phyloP scores from a whole-genome alignment of 768 basidiomycete genomes.

The Termitomyces sp. region DNA sequence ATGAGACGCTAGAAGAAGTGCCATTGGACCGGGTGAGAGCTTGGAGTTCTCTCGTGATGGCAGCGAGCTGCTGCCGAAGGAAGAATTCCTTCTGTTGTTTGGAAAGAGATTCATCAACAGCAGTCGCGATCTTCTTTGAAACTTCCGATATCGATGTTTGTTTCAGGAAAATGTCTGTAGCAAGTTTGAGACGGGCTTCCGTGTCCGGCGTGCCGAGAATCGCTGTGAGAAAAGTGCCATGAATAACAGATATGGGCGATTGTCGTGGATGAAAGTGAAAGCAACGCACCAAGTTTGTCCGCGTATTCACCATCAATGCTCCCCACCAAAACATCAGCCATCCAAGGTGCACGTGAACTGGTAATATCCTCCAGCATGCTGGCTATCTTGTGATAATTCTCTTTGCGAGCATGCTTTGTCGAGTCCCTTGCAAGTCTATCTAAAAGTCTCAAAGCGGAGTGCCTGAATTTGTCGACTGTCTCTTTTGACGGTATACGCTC shows the following conservation, averaged over 20 bases:
- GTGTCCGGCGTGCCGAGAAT: constrained; percentile 56
- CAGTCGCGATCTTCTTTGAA: constrained; percentile 71
- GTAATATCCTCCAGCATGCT: constrained; percentile 70
- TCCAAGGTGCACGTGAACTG: constrained; percentile 57
- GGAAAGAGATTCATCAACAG: constrained; percentile 78
- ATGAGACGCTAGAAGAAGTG: constrained; percentile 12
- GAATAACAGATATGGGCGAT: not conserved
- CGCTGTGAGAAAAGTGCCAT: constrained; percentile 27
- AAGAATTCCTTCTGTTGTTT: constrained; percentile 88
- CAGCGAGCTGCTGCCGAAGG: constrained; percentile 76
- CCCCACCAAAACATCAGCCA: constrained; percentile 72
- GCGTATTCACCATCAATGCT: constrained; percentile 57
- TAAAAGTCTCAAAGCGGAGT: constrained; percentile 57
- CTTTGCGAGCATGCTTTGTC: constrained; percentile 45
- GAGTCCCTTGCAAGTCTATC: constrained; percentile 55
- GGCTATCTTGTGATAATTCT: constrained; percentile 64
- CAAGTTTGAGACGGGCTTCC: constrained; percentile 57
- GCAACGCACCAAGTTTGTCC: constrained; percentile 62
- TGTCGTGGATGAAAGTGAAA: not conserved
- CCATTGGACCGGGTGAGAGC: constrained; percentile 34
- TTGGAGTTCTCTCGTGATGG: constrained; percentile 72
- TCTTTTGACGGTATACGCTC: constrained; percentile 46
- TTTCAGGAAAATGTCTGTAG: constrained; percentile 68
- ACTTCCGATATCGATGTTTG: constrained; percentile 77
- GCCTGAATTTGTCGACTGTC: constrained; percentile 60